Evolutionary conservation across 768 basidiomycete genomes (phyloP).

Genomic region (Trametes cinnabarina): DNA sequence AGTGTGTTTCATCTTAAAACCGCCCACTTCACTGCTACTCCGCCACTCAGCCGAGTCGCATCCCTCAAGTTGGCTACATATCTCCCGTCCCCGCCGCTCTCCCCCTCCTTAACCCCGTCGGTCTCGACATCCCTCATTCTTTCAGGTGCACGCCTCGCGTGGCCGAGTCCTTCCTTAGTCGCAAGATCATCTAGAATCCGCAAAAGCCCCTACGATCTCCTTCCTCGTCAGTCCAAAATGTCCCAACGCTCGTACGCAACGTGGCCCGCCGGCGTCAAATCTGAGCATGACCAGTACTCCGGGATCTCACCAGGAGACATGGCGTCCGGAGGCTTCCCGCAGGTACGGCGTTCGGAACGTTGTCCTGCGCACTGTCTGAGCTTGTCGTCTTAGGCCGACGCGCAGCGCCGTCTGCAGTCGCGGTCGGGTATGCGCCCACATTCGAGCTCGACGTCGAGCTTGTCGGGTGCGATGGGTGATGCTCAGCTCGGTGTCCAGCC

Average conservation of each 20-base stretch:
- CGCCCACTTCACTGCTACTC: slow-evolving; percentile 27
- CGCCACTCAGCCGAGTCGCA: slow-evolving; percentile 23
- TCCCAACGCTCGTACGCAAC: slow-evolving; percentile 17
- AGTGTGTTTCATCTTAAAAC: slow-evolving; percentile 35
- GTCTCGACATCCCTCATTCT: slow-evolving; percentile 12
- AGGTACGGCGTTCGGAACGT: neutral
- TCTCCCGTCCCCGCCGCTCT: slow-evolving; percentile 50
- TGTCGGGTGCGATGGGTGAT: slow-evolving; percentile 67
- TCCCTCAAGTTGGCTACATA: slow-evolving; percentile 25
- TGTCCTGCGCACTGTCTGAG: neutral
- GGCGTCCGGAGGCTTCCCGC: slow-evolving; percentile 5
- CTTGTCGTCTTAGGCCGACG: neutral
- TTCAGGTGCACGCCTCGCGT: slow-evolving; percentile 7
- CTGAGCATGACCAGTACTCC: slow-evolving; percentile 13
- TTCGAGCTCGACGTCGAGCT: slow-evolving; percentile 38
- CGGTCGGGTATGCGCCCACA: slow-evolving; percentile 13
- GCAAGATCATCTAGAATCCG: neutral
- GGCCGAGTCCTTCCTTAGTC: slow-evolving; percentile 10
- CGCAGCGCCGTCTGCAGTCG: slow-evolving; percentile 12
- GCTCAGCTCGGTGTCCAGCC: slow-evolving; percentile 33
- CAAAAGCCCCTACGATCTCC: slow-evolving; percentile 5
- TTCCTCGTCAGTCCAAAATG: slow-evolving; percentile 17
- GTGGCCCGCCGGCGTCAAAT: slow-evolving; percentile 19
- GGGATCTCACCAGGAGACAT: slow-evolving; percentile 5
- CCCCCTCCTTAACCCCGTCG: slow-evolving; percentile 18